Evolutionary conservation across 768 basidiomycete species (phyloP).

Genomic region (Lentinula boryana): DNA sequence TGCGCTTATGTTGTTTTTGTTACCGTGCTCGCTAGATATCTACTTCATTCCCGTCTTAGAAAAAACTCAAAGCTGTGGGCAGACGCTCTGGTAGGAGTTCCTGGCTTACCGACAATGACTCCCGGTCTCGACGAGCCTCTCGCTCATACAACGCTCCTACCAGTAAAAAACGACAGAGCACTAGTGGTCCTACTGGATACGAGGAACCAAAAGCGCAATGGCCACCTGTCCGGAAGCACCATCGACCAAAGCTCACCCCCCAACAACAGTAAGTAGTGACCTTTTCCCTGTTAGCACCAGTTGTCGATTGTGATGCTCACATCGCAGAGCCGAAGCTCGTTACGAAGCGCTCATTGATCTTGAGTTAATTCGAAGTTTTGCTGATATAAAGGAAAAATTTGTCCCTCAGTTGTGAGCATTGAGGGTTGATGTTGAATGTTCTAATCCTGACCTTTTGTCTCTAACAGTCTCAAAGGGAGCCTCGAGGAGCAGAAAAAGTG

Average conservation of each 20-base stretch:
- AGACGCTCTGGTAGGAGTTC: constrained; percentile 1
- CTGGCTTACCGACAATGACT: not conserved
- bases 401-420: not conserved
- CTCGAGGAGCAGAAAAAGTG: not conserved
- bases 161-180: constrained; percentile 13
- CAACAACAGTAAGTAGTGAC: constrained; percentile 37
- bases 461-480: not conserved
- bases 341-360: constrained; percentile 58
- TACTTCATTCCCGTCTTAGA: not conserved
- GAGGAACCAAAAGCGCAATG: constrained; percentile 40
- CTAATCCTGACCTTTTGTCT: too few relatives aligned
- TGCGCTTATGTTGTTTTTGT: not conserved
- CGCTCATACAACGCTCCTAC: not conserved
- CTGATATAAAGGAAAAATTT: not conserved
- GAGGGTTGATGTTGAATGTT: not conserved
- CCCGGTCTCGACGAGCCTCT: not conserved
- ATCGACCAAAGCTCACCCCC: constrained; percentile 39
- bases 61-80: not conserved
- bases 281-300: not conserved
- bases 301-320: not conserved
- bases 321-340: constrained; percentile 43
- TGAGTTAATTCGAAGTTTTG: constrained; percentile 40
- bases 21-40: not conserved
- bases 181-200: constrained; percentile 4
- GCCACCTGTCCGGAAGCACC: constrained; percentile 63